Evolutionary conservation across 2,329 filamentous ascomycete genomes (phyloP), one percentile per base, ranked within the genome.

Genomic region (Cercospora beticola): DNA sequence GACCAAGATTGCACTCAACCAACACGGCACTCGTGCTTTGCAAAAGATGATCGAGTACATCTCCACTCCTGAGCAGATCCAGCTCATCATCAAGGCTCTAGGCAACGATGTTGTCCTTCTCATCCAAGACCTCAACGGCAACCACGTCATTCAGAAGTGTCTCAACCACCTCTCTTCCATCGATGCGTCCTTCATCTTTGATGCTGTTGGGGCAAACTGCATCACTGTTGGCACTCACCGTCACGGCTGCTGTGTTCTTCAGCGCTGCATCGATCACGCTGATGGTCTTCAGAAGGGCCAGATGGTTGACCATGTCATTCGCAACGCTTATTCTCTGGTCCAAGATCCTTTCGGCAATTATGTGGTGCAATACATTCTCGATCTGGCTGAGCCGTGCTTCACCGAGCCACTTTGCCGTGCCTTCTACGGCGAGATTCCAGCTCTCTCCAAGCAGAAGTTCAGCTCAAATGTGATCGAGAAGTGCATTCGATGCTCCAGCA

Each of bases 1-100:
- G 85, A 93, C 97, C 26, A 90, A 90, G 75, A 97, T 99, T 77
- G 95, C 95, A 28, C 84, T 98, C 69, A 98, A 99, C 82, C 94
- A 97, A 83, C 95, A 99, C 79, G 95, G 95, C 74, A 99, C 95
- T 68, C 90, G 95, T 64, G 95, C 95, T 71, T 83, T 99, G 68
- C 95, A 99, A 83, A 99, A 98, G 86, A 99, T 99, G 95, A 99
- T 99, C 73, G 95, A 99, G 82, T 96, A 92, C 79, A 92, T 99
- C 76, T 92, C 90, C 63, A 96, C 92, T 28, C 86, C 89, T 3
- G 89, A 91, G 76, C 95, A 99, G 80, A 91, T 94, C 62, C 86
- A 91, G 74, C 90, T 92, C 73, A 95, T 99, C 79, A 97, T 97
- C 73, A 86, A 91, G 65, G 92, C 95, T 14, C 86, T 99, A 62